Base-by-base conservation (phyloP, 2,329 filamentous ascomycete species). In the Neospermospora avenae region DNA sequence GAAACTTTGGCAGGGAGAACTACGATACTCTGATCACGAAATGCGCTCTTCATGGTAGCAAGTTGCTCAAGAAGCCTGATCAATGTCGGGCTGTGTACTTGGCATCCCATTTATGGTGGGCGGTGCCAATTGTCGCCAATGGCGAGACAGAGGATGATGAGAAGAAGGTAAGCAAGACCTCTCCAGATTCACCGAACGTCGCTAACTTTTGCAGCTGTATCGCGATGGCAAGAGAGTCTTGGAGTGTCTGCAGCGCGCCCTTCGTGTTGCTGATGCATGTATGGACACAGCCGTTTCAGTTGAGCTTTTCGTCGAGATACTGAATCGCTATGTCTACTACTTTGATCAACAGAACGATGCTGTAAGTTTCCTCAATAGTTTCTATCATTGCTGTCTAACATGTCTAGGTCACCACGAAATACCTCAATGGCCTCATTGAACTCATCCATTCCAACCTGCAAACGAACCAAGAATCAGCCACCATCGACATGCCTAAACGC, bases 301-400 rank as follows among this genome's bases (percentile, higher is more conserved):
- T 49, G 96, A 99, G 77, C 83, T 99, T 52, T 99, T 99, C 76
- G 93, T 99, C 59, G 95, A 99, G 77, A 99, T 99, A 65, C 79
- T 99, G 58, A 97, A 99, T 75, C 87, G 95, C 75, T 99, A 99
- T 74, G 93, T 98, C 56, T 99, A 99, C 76, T 99, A 98, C 79
- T 99, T 97, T 78, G 95, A 99, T 75, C 93, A 99, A 75, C 91
- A 96, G 73, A 99, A 99, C 76, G 95, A 99, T 77, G 93, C 93
- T 67, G 95, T 84, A 75, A 76, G 81, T 75, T 6, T 10, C 13
- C 11, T 44, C 16, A 1, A 0, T 28, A 1, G 45, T 8, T 18
- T 39, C 4, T 16, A 10, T 31, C 3, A 31, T 16, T 56, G 1
- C 7, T 8, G 37, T n/a, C 57, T 69, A 64, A 70, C 57, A 7